phyloP scores from a whole-genome alignment of 495 filamentous ascomycete species.

The Pyronema omphalodes region DNA sequence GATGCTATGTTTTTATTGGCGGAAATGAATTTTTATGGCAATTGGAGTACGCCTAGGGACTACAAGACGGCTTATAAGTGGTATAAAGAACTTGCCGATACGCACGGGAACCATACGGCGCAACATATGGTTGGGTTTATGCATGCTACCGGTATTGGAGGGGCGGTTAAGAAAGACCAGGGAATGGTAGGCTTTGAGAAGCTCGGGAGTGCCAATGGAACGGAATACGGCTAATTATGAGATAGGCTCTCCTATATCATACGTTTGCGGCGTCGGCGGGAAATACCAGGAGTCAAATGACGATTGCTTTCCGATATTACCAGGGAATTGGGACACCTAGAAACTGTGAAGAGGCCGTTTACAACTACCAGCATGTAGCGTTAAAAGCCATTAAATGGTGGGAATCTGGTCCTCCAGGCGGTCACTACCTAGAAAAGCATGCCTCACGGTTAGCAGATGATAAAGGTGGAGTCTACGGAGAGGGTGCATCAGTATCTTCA shows the following conservation, averaged over 20 bases:
- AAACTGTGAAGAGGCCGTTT: slow-evolving; percentile 66
- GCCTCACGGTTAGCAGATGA: slow-evolving; percentile 74
- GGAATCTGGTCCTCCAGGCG: slow-evolving; percentile 79
- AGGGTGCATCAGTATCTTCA: slow-evolving; percentile 81
- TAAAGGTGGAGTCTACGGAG: slow-evolving; percentile 79
- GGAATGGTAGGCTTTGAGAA: slow-evolving; percentile 36
- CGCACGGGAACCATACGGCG: slow-evolving; percentile 74
- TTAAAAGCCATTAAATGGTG: slow-evolving; percentile 81
- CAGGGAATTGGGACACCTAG: slow-evolving; percentile 68
- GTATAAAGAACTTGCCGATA: slow-evolving; percentile 58
- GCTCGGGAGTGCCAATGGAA: neutral
- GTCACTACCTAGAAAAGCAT: slow-evolving; percentile 53
- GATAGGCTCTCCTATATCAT: slow-evolving; percentile 63
- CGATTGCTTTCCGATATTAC: slow-evolving; percentile 70
- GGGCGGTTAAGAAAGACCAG: slow-evolving; percentile 68
- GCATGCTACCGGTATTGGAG: slow-evolving; percentile 83
- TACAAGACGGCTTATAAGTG: slow-evolving; percentile 64
- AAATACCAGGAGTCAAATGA: slow-evolving; percentile 81
- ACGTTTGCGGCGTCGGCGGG: slow-evolving; percentile 80
- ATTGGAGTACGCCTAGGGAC: slow-evolving; percentile 72
- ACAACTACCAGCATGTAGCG: slow-evolving; percentile 82
- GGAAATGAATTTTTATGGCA: slow-evolving; percentile 93
- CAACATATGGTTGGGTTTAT: slow-evolving; percentile 92
- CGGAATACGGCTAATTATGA: slow-evolving; percentile 1
- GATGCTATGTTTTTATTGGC: slow-evolving; percentile 84